A percentile compares a stretch with the other conserved stretches of the same genome.
phyloP scores from a whole-genome alignment of 331 rosid species.

The Acacia pycnantha region DNA sequence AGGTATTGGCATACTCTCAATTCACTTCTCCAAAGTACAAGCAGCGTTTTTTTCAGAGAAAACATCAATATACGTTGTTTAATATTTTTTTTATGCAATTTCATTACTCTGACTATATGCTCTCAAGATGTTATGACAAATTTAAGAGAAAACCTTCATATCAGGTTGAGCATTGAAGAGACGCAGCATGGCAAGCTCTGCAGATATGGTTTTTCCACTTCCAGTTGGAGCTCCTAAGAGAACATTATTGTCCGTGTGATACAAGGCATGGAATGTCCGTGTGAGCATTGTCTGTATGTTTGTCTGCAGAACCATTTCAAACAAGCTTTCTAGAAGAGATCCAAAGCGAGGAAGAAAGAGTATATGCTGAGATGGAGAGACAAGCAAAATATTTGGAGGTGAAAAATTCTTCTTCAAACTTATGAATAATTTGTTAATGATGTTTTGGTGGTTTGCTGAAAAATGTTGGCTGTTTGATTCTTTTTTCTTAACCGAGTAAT shows the following conservation, averaged over 20 bases:
- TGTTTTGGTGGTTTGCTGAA: too few relatives aligned
- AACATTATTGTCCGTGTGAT: constrained; percentile 90
- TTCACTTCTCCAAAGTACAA: constrained; percentile 4
- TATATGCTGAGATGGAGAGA: too few relatives aligned
- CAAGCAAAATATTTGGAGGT: too few relatives aligned
- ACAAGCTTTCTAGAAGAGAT: too few relatives aligned
- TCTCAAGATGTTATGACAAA: constrained; percentile 22
- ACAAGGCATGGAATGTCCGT: constrained; percentile 89
- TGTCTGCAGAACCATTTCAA: too few relatives aligned
- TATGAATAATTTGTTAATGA: too few relatives aligned
- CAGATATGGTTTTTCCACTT: constrained; percentile 98
- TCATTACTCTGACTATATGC: background rate
- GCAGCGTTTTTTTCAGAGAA: constrained; percentile 19
- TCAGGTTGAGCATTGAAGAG: constrained; percentile 92
- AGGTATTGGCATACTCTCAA: constrained; percentile 10
- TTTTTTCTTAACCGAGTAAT: too few relatives aligned
- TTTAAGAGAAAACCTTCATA: constrained; percentile 74
- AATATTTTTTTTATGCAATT: background rate
- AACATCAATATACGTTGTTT: background rate
- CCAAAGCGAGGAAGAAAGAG: too few relatives aligned
- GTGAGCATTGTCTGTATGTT: too few relatives aligned
- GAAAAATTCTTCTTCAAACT: too few relatives aligned
- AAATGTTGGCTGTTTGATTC: too few relatives aligned
- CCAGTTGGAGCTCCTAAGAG: constrained; percentile 99
- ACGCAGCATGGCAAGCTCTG: constrained; percentile 96